Base-by-base conservation (phyloP, 805 yeast genomes). In the Millerago galiae region DNA sequence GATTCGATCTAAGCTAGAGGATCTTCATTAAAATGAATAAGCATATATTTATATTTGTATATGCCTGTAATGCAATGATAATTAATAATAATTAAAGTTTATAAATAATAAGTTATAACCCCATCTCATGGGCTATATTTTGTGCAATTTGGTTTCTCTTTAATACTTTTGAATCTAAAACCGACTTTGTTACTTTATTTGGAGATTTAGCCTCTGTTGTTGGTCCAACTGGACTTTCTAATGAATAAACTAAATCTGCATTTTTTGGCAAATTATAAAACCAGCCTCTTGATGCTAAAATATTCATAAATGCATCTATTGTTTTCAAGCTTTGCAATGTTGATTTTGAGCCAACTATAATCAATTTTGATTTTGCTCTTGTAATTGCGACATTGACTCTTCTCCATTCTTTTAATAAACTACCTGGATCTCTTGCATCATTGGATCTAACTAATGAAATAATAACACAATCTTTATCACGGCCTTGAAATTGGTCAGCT, bases 351-450 rank as follows among this genome's bases (percentile, higher is more conserved):
- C 99, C 99, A 30, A 93, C 65, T 14, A 93, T 77, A 13, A 93
- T 74, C 34, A 95, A 71, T 61, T 93, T 93, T 16, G 83, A 74
- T 57, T 77, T 80, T 0, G 99, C 91, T 48, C 99, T 71, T 0
- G 98, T 93, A 58, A 93, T 81, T 0, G 97, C 95, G 29, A 93
- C 99, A 61, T 93, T 93, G 37, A 93, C 75, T 46, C 99, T 73
- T 48, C 97, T 71, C 90, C 96, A 83, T 53, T 93, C 98, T 47
- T 74, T 77, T 34, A 93, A 65, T 35, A 93, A 67, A 25, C 84
- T 84, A 0, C 98, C 98, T 1, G 85, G 80, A 33, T 68, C 70
- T 9, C 70, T 67, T 16, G 74, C 74, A 2, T 68, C 69, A 58
- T 90, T 89, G 5, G 95, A 82, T 38, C 96, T 68, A 3, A 93